These are phyloP conservation scores for Beauveria bassiana DNA, from an alignment of 2,329 filamentous ascomycete species.

Conservation along the genomic window DNA sequence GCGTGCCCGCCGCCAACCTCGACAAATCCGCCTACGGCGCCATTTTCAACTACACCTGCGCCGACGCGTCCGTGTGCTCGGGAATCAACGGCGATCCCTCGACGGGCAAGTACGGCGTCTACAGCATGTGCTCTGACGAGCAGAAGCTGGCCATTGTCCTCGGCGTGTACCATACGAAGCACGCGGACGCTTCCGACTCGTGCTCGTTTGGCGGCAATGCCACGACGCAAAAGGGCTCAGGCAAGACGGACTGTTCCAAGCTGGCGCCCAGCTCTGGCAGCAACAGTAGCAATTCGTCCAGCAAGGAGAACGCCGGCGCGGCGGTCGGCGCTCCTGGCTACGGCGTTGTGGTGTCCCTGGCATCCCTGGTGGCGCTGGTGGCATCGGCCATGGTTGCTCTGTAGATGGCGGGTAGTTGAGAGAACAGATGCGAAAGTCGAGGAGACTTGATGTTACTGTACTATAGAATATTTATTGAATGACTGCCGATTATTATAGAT, in stretches of 20 bases:
- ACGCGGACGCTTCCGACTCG: conserved; percentile 46
- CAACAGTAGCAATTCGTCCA: conserved; percentile 14
- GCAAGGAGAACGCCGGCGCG: conserved; percentile 16
- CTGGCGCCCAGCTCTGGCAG: conserved; percentile 29
- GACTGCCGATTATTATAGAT: background rate
- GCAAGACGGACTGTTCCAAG: conserved; percentile 38
- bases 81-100: conserved; percentile 8
- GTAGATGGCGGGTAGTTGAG: conserved; percentile 26
- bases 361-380: conserved; percentile 15
- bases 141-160: conserved; percentile 58
- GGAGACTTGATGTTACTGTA: background rate
- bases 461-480: background rate
- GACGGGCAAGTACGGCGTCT: conserved; percentile 62
- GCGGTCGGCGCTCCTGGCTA: conserved; percentile 29
- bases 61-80: background rate
- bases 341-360: conserved; percentile 35
- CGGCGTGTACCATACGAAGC: conserved; percentile 42
- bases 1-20: conserved; percentile 55
- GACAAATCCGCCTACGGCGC: conserved; percentile 50
- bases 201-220: conserved; percentile 68
- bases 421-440: background rate
- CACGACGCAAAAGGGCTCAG: conserved; percentile 40
- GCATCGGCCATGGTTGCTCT: conserved; percentile 47
- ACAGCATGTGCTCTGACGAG: conserved; percentile 65
- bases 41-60: conserved; percentile 14